Percentiles rank a stretch among this genome's conserved stretches.
Conservation (phyloP, 2,329 filamentous ascomycete genomes). For the Neurospora sp. region DNA sequence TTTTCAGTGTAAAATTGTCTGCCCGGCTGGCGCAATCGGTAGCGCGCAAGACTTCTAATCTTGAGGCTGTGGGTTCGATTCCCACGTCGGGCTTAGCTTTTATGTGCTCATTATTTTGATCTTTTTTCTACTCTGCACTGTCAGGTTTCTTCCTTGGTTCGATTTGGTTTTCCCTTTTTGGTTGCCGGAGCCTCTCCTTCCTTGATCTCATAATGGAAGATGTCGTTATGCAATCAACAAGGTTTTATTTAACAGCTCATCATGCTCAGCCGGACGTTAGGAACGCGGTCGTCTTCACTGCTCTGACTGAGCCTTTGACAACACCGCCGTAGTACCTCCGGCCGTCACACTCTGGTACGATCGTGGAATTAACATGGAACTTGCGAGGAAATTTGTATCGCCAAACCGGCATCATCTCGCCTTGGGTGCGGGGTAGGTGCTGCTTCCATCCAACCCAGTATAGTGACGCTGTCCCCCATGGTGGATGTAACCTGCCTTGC, state of each 20-base stretch:
- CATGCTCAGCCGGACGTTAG: not conserved
- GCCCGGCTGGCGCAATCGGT: slow-evolving; percentile 60
- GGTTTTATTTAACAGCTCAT: not conserved
- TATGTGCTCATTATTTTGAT: not conserved
- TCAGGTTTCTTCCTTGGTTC: not conserved
- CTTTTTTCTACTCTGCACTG: not conserved
- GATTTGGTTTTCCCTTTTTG: not conserved
- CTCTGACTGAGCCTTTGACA: not conserved
- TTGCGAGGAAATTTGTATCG: not conserved
- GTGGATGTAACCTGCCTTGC: not conserved
- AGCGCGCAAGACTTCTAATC: slow-evolving; percentile 63
- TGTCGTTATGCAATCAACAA: not conserved
- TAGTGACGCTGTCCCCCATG: not conserved
- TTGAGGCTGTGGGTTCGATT: slow-evolving; percentile 21
- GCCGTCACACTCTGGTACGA: not conserved
- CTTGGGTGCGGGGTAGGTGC: not conserved
- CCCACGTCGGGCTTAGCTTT: slow-evolving; percentile 20
- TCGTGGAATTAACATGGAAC: not conserved
- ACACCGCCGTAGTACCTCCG: not conserved
- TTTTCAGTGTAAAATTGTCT: slow-evolving; percentile 1
- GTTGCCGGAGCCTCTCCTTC: not conserved
- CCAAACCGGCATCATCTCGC: not conserved
- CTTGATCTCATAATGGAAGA: not conserved
- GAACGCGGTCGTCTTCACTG: not conserved
- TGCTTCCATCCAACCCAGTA: not conserved